Base-by-base conservation (phyloP, 768 basidiomycete genomes). In the Auriculariales sp. region DNA sequence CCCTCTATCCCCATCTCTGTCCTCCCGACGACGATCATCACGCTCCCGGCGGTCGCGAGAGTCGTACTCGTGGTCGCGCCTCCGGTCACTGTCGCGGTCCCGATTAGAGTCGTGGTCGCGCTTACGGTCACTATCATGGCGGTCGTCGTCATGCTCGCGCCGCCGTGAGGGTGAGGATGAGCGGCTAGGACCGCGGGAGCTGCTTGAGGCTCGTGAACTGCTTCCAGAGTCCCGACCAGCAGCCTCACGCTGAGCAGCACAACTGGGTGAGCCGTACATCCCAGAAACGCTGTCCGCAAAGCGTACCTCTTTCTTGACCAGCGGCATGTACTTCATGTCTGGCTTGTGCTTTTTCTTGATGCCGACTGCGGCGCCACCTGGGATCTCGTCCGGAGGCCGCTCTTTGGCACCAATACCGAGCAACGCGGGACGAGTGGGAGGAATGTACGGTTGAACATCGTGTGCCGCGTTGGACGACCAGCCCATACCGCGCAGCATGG, bases 331-430 rank as follows among this genome's bases (percentile, higher is more conserved):
- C 56, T 79, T 75, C 66, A 77, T 79, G 49, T 89, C 86, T 3
- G 75, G 74, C 28, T 72, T 67, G 57, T 65, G 72, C 55, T 60
- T 68, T 59, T 44, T 50, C 28, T 6, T 52, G 5, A 53, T 55
- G 33, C 65, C 65, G 51, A 65, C 64, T 30, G 54, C 55, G 42
- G 52, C 47, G 30, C 54, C 47, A 47, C 14, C 47, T n/a, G 52
- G 55, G 19, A 55, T 48, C 51, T 88, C 83, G 3, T 76, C 71
- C 0, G 75, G 71, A 57, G 84, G 80, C 55, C 74, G 73, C 57
- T 93, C 85, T 60, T 95, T 98, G 2, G 95, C 95, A 2, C 95
- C 93, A 27, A 99, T 83, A 0, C 94, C 95, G 9, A 98, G 67
- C 11, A 98, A 64, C 0, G 91, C 81, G 0, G 94, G 92, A 14